Conservation (phyloP, 73 alveolate species). For the Breviolum minutum region DNA sequence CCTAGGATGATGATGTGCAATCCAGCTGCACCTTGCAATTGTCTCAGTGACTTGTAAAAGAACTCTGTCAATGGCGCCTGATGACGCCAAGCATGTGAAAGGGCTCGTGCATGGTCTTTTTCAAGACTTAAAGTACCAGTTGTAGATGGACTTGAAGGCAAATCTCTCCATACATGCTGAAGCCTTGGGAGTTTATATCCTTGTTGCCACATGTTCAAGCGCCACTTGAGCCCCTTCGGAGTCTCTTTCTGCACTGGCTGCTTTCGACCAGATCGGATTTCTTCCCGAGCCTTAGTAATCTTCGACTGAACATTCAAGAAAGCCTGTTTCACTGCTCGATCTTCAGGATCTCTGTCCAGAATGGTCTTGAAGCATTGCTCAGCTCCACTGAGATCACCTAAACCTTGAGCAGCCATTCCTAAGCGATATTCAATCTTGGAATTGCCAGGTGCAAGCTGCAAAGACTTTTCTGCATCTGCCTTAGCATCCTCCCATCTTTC, state of each 20-base stretch:
- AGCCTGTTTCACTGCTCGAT: slow-evolving; percentile 28
- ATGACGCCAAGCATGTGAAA: slow-evolving; percentile 44
- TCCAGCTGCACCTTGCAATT: neutral
- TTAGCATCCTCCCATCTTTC: slow-evolving; percentile 79
- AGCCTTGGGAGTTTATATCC: slow-evolving; percentile 37
- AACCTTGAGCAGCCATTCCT: slow-evolving; percentile 27
- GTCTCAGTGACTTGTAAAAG: neutral
- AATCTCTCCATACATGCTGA: slow-evolving; percentile 36
- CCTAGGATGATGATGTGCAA: slow-evolving; percentile 1
- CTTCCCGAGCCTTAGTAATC: neutral
- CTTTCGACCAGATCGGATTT: neutral
- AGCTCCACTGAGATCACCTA: slow-evolving; percentile 25
- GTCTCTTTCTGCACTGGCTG: neutral
- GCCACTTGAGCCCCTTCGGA: slow-evolving; percentile 55
- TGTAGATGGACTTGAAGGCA: slow-evolving; percentile 26
- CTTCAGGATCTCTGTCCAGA: slow-evolving; percentile 58
- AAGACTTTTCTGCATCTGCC: slow-evolving; percentile 67
- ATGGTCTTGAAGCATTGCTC: slow-evolving; percentile 13
- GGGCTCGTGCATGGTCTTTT: neutral
- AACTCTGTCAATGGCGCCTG: slow-evolving; percentile 16
- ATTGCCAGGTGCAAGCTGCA: slow-evolving; percentile 54
- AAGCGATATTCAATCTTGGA: slow-evolving; percentile 60
- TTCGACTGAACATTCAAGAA: neutral
- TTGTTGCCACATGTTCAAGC: slow-evolving; percentile 44
- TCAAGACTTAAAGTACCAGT: neutral